Evolutionary conservation across 441 rosid species (phyloP).

Genomic region (Pelargonium australe): DNA sequence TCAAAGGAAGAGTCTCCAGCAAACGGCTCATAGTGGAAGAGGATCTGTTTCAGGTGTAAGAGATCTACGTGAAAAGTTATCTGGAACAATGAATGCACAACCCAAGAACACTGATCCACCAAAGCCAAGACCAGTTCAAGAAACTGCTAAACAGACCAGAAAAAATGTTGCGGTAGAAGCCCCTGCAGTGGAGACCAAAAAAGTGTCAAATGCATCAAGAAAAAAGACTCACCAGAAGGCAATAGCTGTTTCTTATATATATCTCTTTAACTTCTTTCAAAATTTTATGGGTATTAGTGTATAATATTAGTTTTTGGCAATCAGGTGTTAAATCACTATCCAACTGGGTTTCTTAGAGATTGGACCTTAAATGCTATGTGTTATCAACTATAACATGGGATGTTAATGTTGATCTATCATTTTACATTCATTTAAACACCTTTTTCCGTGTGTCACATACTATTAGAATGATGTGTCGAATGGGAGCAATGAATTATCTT

Average conservation of each 20-base stretch:
- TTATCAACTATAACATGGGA: background rate
- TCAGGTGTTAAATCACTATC: background rate
- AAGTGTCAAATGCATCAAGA: slow-evolving; percentile 38
- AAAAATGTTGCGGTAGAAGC: slow-evolving; percentile 58
- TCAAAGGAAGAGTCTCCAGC: slow-evolving; percentile 51
- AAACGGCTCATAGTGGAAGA: slow-evolving; percentile 45
- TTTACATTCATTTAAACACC: background rate
- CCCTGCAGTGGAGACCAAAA: slow-evolving; percentile 46
- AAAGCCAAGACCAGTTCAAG: slow-evolving; percentile 42
- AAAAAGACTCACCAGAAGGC: slow-evolving; percentile 69
- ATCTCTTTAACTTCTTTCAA: too few species aligned
- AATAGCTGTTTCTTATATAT: slow-evolving; percentile 1
- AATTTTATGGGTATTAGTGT: background rate
- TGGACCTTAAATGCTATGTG: background rate
- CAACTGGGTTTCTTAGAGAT: background rate
- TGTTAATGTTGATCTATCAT: background rate
- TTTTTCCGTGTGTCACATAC: background rate
- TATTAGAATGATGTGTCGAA: background rate
- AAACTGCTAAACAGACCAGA: slow-evolving; percentile 47
- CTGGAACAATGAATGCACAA: slow-evolving; percentile 64
- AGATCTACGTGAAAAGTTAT: slow-evolving; percentile 87
- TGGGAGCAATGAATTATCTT: slow-evolving; percentile 3
- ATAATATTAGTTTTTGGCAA: background rate
- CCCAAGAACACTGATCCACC: slow-evolving; percentile 48
- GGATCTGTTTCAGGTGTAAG: slow-evolving; percentile 46